Evolutionary conservation across 225 moss, liverwort and hornwort genomes (phyloP), one percentile per base, ranked within the genome.

Genomic region (Bryum argenteum): DNA sequence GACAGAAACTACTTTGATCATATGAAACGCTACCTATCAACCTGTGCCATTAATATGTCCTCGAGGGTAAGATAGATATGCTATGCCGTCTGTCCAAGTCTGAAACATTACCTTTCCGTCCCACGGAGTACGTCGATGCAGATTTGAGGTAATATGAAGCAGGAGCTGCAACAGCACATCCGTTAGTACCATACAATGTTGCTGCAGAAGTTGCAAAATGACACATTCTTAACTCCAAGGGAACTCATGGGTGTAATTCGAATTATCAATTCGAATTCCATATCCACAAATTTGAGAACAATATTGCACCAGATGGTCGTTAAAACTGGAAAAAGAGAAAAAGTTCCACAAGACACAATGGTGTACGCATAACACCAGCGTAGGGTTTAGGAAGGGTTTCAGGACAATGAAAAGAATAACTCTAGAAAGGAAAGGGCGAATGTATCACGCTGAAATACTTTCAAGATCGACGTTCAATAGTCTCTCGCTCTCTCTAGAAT

Each of bases 51-150:
- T 33, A 33, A 33, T 6, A n/a, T 62, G 52, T 61, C 61, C 61
- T n/a, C 17, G 39, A 71, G 16, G 5, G 23, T 52, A 3, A 22
- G n/a, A 61, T 11, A 61, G 22, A 61, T 58, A 54, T 38, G 8
- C 39, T 47, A 54, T 22, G 59, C 38, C 58, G 66, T 33, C 33
- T 33, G 33, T 33, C 33, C 33, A 33, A 33, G 33, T 33, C 33
- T 6, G 33, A 19, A 10, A 14, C 2, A 64, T 23, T 82, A 82
- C 82, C 82, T 88, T 84, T 88, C 18, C 84, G 84, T 52, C 88
- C 82, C 71, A 84, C 88, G 58, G 82, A 74, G 69, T 69, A 82
- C 12, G 75, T 82, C 9, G 79, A 79, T 58, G 79, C 81, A 69
- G 79, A 82, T 73, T 84, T 84, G 48, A 82, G 72, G 79, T 67